Conservation (phyloP, 2,329 filamentous ascomycete species). For the Talaromyces sp. region DNA sequence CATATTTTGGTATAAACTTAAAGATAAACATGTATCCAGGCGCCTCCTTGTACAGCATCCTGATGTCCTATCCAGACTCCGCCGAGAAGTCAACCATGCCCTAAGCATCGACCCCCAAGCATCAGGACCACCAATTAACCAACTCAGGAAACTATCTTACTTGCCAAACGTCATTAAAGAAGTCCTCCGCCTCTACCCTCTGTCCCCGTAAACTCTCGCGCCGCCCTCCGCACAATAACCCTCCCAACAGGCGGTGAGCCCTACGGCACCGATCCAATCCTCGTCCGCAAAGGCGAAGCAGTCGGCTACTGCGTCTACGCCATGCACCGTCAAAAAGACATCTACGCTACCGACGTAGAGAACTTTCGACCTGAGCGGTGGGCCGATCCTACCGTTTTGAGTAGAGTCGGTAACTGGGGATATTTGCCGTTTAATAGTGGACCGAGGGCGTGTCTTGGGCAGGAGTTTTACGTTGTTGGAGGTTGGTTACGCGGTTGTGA, state of each 20-base stretch:
- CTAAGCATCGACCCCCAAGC: background rate
- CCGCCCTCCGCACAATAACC: constrained; percentile 40
- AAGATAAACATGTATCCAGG: too few relatives aligned
- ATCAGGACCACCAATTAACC: background rate
- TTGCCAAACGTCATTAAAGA: background rate
- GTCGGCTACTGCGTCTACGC: constrained; percentile 65
- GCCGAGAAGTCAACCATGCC: background rate
- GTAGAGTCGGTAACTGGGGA: background rate
- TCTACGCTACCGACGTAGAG: constrained; percentile 46
- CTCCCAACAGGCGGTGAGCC: constrained; percentile 57
- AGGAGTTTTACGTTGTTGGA: background rate
- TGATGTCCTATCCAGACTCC: background rate
- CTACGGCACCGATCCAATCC: constrained; percentile 58
- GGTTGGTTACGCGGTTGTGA: background rate
- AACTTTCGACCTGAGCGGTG: constrained; percentile 13
- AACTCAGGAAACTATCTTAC: background rate
- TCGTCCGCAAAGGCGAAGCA: constrained; percentile 62
- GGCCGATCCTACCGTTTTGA: background rate
- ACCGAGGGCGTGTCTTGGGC: background rate
- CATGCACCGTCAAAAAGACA: constrained; percentile 66
- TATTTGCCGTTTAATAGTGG: background rate
- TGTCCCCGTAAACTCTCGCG: constrained; percentile 46
- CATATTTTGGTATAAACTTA: too few relatives aligned
- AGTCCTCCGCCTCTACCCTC: constrained; percentile 43
- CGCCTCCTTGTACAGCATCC: background rate